Evolutionary conservation across 345 rosid species (phyloP).

Genomic region (Kandelia obovata): DNA sequence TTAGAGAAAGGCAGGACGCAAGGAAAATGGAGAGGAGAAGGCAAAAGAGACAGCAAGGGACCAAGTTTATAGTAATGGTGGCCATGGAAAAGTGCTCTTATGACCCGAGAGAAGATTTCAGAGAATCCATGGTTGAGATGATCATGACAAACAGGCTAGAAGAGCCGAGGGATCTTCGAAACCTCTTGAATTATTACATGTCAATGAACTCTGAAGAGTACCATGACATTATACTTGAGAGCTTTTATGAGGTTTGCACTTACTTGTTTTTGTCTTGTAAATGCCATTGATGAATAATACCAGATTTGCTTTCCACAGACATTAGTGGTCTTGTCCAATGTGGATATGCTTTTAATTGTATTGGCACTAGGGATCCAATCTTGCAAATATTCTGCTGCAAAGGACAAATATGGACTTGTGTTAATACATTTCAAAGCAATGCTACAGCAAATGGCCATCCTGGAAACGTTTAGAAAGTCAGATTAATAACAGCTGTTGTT

Average conservation of each 20-base stretch:
- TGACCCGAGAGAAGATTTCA: conserved; percentile 75
- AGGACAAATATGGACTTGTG: no score
- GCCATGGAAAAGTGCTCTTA: conserved; percentile 78
- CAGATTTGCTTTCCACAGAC: neutral
- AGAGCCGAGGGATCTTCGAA: conserved; percentile 64
- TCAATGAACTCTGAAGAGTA: conserved; percentile 69
- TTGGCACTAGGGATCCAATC: no score
- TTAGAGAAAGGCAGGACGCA: conserved; percentile 51
- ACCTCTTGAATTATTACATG: conserved; percentile 73
- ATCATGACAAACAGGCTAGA: conserved; percentile 56
- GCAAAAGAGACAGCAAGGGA: conserved; percentile 22
- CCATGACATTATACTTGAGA: conserved; percentile 59
- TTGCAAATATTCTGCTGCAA: no score
- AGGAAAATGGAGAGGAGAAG: conserved; percentile 35
- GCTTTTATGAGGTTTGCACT: conserved; percentile 77
- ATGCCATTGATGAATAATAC: conserved; percentile 31
- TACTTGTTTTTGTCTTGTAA: conserved; percentile 55
- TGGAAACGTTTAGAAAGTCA: no score
- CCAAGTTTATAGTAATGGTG: conserved; percentile 74
- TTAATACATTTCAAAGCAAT: no score
- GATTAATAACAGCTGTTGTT: no score
- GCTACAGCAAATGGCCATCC: no score
- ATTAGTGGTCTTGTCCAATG: no score
- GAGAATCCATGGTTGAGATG: conserved; percentile 80
- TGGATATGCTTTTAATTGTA: no score